A percentile compares a stretch with the other conserved stretches of the same genome.
Conservation (phyloP, 148 eudicot genomes). For the Diospyros lotus region DNA sequence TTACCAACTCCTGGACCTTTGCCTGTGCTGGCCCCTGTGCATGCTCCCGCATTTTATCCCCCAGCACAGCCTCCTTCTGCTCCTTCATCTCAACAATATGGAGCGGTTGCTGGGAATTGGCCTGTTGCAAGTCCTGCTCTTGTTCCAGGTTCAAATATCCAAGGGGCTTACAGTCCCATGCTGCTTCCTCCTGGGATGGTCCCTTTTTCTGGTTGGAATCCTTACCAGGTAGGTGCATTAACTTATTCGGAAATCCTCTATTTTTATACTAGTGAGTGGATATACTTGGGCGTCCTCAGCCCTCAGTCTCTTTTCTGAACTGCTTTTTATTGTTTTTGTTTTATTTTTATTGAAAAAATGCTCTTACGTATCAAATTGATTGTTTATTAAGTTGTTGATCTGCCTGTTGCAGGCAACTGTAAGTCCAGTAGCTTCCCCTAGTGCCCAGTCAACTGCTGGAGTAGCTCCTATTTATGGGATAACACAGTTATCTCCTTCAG, state of each 20-base stretch:
- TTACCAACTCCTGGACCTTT: constrained; percentile 37
- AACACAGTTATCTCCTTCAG: constrained; percentile 70
- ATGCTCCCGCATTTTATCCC: constrained; percentile 43
- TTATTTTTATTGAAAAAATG: too few species aligned
- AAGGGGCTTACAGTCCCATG: constrained; percentile 73
- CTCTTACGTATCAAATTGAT: not conserved
- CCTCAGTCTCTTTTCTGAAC: not conserved
- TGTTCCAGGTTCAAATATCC: constrained; percentile 65
- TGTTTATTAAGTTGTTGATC: constrained; percentile 2
- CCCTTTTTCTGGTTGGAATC: constrained; percentile 78
- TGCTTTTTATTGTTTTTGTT: too few species aligned
- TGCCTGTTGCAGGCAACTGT: constrained; percentile 44
- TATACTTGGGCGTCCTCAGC: not conserved
- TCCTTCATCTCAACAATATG: constrained; percentile 71
- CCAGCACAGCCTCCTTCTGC: constrained; percentile 40
- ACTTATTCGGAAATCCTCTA: not conserved
- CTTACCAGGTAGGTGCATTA: constrained; percentile 60
- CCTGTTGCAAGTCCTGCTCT: constrained; percentile 65
- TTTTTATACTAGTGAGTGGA: not conserved
- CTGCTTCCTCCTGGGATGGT: constrained; percentile 69
- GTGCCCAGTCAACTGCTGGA: constrained; percentile 47
- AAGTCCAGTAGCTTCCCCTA: constrained; percentile 47
- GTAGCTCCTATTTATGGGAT: constrained; percentile 48
- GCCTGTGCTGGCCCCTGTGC: constrained; percentile 34
- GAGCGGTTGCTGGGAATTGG: constrained; percentile 64